phyloP scores from a whole-genome alignment of 495 filamentous ascomycete species.

The Xylaria intraflava region DNA sequence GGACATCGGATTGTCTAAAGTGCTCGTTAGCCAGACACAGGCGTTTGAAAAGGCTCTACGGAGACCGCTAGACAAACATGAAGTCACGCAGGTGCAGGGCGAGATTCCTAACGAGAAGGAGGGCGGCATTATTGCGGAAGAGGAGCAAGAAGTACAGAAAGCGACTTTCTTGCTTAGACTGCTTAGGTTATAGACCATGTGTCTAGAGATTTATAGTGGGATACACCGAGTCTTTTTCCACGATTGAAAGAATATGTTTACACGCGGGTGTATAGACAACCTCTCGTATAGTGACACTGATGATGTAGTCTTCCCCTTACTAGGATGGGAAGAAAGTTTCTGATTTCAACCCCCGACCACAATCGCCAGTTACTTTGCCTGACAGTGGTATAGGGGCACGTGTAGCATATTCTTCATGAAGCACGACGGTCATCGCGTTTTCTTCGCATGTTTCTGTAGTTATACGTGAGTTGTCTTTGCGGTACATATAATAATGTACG shows the following conservation, averaged over 20 bases:
- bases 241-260: background rate
- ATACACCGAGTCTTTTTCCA: background rate
- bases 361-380: too few species aligned
- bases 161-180: conserved; percentile 79
- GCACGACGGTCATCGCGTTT: conserved; percentile 18
- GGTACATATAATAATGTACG: background rate
- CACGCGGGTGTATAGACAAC: background rate
- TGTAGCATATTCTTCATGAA: too few species aligned
- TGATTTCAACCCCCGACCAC: too few species aligned
- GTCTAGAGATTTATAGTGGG: background rate
- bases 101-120: conserved; percentile 51
- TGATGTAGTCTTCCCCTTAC: too few species aligned
- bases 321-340: too few species aligned
- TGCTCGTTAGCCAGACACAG: conserved; percentile 61
- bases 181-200: conserved; percentile 54
- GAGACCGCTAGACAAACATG: conserved; percentile 70
- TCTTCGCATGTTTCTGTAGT: conserved; percentile 41
- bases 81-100: conserved; percentile 56
- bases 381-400: background rate
- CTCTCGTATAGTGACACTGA: background rate
- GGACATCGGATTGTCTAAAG: conserved; percentile 63
- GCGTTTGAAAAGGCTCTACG: conserved; percentile 74
- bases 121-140: conserved; percentile 65
- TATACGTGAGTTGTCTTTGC: conserved; percentile 3
- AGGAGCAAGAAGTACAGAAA: conserved; percentile 85